Percentiles rank a stretch among this genome's conserved stretches.
Conservation (phyloP, 441 rosid genomes). For the Corymbia citriodora region DNA sequence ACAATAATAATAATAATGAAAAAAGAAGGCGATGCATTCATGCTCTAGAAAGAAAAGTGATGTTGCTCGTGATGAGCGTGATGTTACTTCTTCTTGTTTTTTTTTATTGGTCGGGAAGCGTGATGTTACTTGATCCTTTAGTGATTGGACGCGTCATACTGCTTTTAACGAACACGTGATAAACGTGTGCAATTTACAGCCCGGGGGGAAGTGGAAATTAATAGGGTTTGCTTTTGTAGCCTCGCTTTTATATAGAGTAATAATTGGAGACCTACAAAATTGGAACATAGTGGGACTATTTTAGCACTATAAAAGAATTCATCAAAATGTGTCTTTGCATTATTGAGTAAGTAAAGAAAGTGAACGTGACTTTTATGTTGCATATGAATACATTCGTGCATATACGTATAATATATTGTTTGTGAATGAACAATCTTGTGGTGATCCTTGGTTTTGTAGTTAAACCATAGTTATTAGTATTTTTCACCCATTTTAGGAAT, state of each 20-base stretch:
- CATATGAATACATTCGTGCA: background rate
- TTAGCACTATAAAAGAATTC: background rate
- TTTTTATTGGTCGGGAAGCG: background rate
- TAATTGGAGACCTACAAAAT: background rate
- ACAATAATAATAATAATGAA: no score
- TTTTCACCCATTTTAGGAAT: background rate
- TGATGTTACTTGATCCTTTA: background rate
- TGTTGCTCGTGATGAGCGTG: background rate
- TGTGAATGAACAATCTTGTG: background rate
- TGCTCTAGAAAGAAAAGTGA: background rate
- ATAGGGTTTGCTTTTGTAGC: background rate
- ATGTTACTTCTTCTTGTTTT: no score
- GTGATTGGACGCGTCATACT: background rate
- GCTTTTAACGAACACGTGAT: background rate
- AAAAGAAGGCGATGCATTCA: background rate
- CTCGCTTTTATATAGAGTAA: background rate
- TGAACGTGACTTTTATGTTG: background rate
- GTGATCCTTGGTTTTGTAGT: background rate
- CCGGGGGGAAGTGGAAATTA: background rate
- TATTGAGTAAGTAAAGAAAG: background rate
- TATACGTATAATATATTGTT: background rate
- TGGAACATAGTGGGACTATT: background rate
- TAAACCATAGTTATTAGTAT: background rate
- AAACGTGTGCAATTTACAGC: background rate
- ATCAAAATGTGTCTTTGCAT: background rate